Percentiles rank a stretch among this genome's conserved stretches.
These are phyloP conservation scores for Candida nemodendra DNA, from an alignment of 805 yeast species.

Conservation along the genomic window DNA sequence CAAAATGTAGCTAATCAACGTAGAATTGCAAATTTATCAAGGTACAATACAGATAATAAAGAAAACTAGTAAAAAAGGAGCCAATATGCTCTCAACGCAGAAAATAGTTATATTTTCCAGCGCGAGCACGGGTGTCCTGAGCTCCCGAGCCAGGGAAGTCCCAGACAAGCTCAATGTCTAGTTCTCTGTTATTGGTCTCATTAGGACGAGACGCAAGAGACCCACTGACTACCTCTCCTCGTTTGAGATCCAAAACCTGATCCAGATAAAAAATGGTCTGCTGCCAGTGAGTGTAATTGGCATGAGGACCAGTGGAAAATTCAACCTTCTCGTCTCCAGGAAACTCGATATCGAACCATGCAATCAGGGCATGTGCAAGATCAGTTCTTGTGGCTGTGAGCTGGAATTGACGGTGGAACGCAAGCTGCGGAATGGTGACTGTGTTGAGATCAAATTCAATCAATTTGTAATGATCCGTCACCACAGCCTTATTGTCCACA, in stretches of 20 bases:
- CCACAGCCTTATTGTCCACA: conserved; percentile 74
- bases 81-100: too few species aligned
- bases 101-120: conserved; percentile 63
- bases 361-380: conserved; percentile 80
- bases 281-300: conserved; percentile 97
- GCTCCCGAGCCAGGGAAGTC: conserved; percentile 41
- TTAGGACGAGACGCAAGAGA: conserved; percentile 76
- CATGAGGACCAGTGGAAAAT: conserved; percentile 93
- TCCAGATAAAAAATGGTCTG: conserved; percentile 92
- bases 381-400: conserved; percentile 77
- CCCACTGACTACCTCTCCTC: conserved; percentile 76
- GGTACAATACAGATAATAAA: too few species aligned
- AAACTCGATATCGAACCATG: conserved; percentile 95
- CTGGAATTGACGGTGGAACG: conserved; percentile 68
- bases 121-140: conserved; percentile 45
- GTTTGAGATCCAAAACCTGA: conserved; percentile 72
- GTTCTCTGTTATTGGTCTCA: conserved; percentile 76
- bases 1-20: too few species aligned
- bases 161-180: conserved; percentile 77
- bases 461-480: conserved; percentile 68
- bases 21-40: too few species aligned
- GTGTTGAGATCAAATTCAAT: conserved; percentile 88
- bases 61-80: too few species aligned
- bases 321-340: conserved; percentile 65
- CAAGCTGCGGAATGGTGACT: conserved; percentile 76